phyloP scores from a whole-genome alignment of 805 yeast species.

The Kregervanrija delftensis region DNA sequence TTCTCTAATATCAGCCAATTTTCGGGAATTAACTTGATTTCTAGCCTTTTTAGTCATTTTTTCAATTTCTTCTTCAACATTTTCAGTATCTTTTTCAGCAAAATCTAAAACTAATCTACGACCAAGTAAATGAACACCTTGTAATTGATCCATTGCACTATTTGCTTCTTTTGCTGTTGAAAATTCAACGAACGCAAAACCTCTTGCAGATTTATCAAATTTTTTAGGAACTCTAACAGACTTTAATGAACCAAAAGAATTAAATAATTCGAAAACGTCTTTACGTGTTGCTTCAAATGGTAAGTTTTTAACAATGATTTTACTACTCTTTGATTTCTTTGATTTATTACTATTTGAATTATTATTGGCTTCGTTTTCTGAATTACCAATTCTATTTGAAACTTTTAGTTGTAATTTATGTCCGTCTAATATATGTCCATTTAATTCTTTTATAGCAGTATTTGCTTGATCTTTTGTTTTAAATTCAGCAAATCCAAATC shows the following conservation, averaged over 20 bases:
- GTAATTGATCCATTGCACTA: slow-evolving; percentile 85
- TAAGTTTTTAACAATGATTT: slow-evolving; percentile 90
- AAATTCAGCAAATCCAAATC: slow-evolving; percentile 95
- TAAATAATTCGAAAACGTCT: slow-evolving; percentile 87
- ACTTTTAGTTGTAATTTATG: slow-evolving; percentile 85
- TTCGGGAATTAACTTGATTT: slow-evolving; percentile 72
- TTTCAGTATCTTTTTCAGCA: slow-evolving; percentile 74
- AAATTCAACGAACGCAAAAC: slow-evolving; percentile 96
- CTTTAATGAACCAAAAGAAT: slow-evolving; percentile 89
- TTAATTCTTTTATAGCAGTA: slow-evolving; percentile 63
- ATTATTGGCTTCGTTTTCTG: slow-evolving; percentile 26
- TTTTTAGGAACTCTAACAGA: slow-evolving; percentile 95
- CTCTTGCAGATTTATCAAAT: slow-evolving; percentile 90
- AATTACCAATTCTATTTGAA: slow-evolving; percentile 62
- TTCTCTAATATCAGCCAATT: slow-evolving; percentile 57
- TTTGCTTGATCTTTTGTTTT: slow-evolving; percentile 71
- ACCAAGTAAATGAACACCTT: slow-evolving; percentile 95
- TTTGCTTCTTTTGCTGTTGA: slow-evolving; percentile 85
- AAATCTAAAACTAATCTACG: slow-evolving; percentile 90
- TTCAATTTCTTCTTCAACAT: slow-evolving; percentile 86
- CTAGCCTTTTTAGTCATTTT: slow-evolving; percentile 83
- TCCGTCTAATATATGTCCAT: slow-evolving; percentile 78
- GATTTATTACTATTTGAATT: slow-evolving; percentile 18
- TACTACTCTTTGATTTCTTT: slow-evolving; percentile 45
- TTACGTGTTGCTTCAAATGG: slow-evolving; percentile 94